Evolutionary conservation across 441 rosid genomes (phyloP).

Genomic region (Mallotus japonicus): DNA sequence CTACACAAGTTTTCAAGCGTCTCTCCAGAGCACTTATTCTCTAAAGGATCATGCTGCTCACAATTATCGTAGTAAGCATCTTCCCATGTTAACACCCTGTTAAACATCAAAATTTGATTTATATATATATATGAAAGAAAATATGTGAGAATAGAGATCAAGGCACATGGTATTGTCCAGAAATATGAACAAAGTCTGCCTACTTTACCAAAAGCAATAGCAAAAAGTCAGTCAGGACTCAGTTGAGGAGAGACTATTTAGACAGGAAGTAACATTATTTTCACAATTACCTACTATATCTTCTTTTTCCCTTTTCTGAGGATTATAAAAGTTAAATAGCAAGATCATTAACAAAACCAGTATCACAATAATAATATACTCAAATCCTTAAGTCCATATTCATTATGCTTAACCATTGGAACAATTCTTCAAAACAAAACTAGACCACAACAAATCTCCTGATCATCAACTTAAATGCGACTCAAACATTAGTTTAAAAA

Average conservation of each 20-base stretch:
- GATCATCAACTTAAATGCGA: neutral
- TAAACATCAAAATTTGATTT: conserved; percentile 13
- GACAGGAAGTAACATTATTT: neutral
- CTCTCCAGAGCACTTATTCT: conserved; percentile 37
- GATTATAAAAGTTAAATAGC: neutral
- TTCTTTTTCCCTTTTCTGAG: neutral
- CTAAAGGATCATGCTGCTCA: conserved; percentile 38
- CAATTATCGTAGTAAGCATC: conserved; percentile 67
- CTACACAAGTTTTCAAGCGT: conserved; percentile 37
- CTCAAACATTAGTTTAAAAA: neutral
- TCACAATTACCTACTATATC: neutral
- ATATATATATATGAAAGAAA: conserved; percentile 2
- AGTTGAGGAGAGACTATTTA: neutral
- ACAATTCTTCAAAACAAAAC: conserved; percentile 1
- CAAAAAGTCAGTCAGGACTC: neutral
- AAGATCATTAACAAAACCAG: neutral
- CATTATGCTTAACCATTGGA: neutral
- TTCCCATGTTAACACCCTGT: conserved; percentile 90
- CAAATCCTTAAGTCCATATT: neutral
- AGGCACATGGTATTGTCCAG: neutral
- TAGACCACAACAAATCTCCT: conserved; percentile 1
- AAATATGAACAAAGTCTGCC: neutral
- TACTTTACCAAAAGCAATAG: neutral
- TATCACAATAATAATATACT: neutral
- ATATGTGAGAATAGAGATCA: neutral